Evolutionary conservation across 1,284 basidiomycete genomes (phyloP).

Genomic region (Ustanciosporium gigantosporum): DNA sequence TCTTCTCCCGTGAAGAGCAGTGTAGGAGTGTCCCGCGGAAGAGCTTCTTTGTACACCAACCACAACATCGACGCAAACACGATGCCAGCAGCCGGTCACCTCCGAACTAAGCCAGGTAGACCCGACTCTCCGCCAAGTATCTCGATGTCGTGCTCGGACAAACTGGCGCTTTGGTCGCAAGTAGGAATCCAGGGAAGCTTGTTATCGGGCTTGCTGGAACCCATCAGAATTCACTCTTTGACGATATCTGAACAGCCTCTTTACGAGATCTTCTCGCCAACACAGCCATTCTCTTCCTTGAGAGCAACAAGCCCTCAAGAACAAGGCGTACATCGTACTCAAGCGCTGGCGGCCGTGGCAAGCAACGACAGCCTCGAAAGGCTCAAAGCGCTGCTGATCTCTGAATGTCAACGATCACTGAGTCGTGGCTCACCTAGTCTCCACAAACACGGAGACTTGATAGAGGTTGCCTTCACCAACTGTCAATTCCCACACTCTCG

Average conservation of each 20-base stretch:
- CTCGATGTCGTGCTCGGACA: conserved; percentile 48
- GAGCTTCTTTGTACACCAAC: not conserved
- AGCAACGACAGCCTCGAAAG: too few relatives aligned
- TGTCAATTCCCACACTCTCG: not conserved
- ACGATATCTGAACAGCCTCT: conserved; percentile 25
- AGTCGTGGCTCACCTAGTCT: not conserved
- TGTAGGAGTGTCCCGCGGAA: not conserved
- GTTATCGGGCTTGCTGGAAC: conserved; percentile 23
- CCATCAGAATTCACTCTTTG: conserved; percentile 18
- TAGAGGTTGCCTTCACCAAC: not conserved
- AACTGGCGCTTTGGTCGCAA: conserved; percentile 38
- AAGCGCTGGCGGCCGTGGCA: too few relatives aligned
- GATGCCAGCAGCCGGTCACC: not conserved
- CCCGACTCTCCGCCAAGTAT: conserved; percentile 42
- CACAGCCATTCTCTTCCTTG: too few relatives aligned
- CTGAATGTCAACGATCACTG: not conserved
- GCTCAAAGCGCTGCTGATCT: not conserved
- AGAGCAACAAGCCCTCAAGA: too few relatives aligned
- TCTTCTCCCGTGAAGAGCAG: not conserved
- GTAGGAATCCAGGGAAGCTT: conserved; percentile 45
- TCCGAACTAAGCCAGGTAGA: conserved; percentile 47
- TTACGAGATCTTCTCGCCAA: conserved; percentile 14
- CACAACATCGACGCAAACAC: too few relatives aligned
- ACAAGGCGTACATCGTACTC: too few relatives aligned
- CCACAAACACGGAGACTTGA: not conserved